Percentiles rank a stretch among this genome's conserved stretches.
phyloP scores from a whole-genome alignment of 768 basidiomycete genomes.

The Pilatotrama ljubarskyi region DNA sequence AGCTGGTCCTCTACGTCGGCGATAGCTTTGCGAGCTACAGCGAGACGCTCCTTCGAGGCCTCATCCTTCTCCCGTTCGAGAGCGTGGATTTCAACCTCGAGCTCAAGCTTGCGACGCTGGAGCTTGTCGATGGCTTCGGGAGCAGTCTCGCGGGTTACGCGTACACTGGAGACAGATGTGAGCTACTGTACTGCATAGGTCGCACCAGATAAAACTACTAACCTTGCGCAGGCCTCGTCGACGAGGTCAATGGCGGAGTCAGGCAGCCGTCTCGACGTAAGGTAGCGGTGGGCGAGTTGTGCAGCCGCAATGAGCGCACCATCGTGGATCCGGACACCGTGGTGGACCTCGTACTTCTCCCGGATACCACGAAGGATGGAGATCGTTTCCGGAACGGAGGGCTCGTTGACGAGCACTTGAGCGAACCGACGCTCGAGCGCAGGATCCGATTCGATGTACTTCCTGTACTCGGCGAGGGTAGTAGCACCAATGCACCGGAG shows the following conservation, averaged over 20 bases:
- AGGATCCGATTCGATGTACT: constrained; percentile 91
- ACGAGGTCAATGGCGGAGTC: constrained; percentile 90
- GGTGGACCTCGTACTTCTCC: constrained; percentile 87
- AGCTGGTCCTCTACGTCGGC: constrained; percentile 85
- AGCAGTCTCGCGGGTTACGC: constrained; percentile 91
- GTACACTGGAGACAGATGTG: constrained; percentile 51
- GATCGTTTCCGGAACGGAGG: constrained; percentile 85
- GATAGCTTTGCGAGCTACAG: constrained; percentile 70
- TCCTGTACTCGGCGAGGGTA: constrained; percentile 87
- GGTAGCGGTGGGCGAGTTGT: constrained; percentile 88
- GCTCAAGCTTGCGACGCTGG: constrained; percentile 83
- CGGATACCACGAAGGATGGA: constrained; percentile 91
- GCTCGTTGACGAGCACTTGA: constrained; percentile 92
- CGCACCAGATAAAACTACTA: constrained; percentile 25
- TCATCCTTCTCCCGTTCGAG: constrained; percentile 89
- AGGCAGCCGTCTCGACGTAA: constrained; percentile 77
- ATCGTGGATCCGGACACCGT: constrained; percentile 88
- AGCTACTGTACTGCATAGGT: neutral
- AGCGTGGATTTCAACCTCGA: constrained; percentile 95
- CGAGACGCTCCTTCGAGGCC: constrained; percentile 82
- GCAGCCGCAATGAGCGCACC: constrained; percentile 87
- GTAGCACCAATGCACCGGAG: constrained; percentile 84
- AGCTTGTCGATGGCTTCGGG: constrained; percentile 93
- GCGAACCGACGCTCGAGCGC: constrained; percentile 91
- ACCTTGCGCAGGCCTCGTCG: constrained; percentile 91